phyloP scores from a whole-genome alignment of 2,329 filamentous ascomycete species.

The Botryosphaeria agaves region DNA sequence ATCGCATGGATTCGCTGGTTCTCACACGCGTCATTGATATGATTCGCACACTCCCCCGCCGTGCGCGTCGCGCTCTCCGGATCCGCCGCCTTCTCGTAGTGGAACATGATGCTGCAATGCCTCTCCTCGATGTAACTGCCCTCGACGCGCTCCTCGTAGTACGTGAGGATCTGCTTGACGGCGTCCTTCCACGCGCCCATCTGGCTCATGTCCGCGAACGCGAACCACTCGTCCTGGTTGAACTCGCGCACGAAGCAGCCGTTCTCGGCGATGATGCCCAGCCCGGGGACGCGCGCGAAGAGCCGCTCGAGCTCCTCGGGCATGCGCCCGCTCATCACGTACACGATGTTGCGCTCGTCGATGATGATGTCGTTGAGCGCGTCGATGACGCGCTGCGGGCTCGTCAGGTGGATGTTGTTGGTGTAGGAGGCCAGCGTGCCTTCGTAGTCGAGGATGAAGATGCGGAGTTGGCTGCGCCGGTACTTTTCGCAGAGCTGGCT shows the following conservation, averaged over 20 bases:
- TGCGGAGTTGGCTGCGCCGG: slow-evolving; percentile 42
- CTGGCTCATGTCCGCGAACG: slow-evolving; percentile 55
- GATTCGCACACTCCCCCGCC: slow-evolving; percentile 77
- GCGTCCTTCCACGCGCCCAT: slow-evolving; percentile 68
- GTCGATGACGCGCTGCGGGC: slow-evolving; percentile 70
- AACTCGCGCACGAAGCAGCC: slow-evolving; percentile 74
- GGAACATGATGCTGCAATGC: slow-evolving; percentile 82
- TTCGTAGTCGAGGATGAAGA: slow-evolving; percentile 90
- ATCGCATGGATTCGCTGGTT: slow-evolving; percentile 71
- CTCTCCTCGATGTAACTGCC: slow-evolving; percentile 78
- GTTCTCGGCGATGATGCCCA: slow-evolving; percentile 88
- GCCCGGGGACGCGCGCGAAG: slow-evolving; percentile 65
- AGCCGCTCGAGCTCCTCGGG: slow-evolving; percentile 77
- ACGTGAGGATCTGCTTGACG: slow-evolving; percentile 66
- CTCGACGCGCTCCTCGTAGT: slow-evolving; percentile 80
- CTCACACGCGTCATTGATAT: slow-evolving; percentile 88
- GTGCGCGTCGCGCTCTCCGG: slow-evolving; percentile 57
- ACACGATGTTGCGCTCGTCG: slow-evolving; percentile 70
- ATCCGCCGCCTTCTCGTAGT: slow-evolving; percentile 72
- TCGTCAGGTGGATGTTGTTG: slow-evolving; percentile 71
- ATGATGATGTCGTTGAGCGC: slow-evolving; percentile 65
- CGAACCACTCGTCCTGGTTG: slow-evolving; percentile 47
- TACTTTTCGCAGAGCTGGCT: slow-evolving; percentile 49
- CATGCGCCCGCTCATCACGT: slow-evolving; percentile 81
- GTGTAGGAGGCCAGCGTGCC: slow-evolving; percentile 74